These are phyloP conservation scores for Protea cynaroides DNA, from an alignment of 164 flowering plant genomes.

Conservation along the genomic window DNA sequence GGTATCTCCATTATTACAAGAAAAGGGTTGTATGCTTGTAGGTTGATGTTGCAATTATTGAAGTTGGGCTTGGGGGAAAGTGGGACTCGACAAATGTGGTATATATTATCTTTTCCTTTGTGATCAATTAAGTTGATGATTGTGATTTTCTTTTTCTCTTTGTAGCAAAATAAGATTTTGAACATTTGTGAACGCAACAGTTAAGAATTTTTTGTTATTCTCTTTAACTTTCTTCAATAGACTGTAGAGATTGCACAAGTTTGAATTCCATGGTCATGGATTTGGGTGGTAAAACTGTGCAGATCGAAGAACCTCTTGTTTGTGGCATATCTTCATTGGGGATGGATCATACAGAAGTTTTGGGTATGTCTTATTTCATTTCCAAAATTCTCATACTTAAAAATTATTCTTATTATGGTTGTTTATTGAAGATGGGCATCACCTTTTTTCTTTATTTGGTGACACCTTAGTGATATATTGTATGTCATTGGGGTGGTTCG, in stretches of 20 bases:
- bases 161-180: background rate
- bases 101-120: slow-evolving; percentile 8
- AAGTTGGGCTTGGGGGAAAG: slow-evolving; percentile 87
- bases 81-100: slow-evolving; percentile 93
- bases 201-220: background rate
- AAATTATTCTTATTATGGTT: background rate
- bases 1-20: background rate
- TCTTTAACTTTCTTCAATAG: background rate
- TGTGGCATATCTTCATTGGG: slow-evolving; percentile 88
- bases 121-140: background rate
- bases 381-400: background rate
- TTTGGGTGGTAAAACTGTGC: slow-evolving; percentile 21
- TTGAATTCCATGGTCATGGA: slow-evolving; percentile 6
- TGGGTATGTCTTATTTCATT: slow-evolving; percentile 39
- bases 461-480: background rate
- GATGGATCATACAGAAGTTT: slow-evolving; percentile 74
- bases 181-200: background rate
- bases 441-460: background rate
- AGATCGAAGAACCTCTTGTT: slow-evolving; percentile 78
- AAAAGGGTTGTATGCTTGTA: slow-evolving; percentile 16
- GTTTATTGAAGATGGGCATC: background rate
- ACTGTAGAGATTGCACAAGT: background rate
- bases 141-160: background rate
- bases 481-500: background rate
- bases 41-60: slow-evolving; percentile 94